Evolutionary conservation across 2,329 filamentous ascomycete species (phyloP), one percentile per base, ranked within the genome.

Genomic region (Coleophoma crateriformis): DNA sequence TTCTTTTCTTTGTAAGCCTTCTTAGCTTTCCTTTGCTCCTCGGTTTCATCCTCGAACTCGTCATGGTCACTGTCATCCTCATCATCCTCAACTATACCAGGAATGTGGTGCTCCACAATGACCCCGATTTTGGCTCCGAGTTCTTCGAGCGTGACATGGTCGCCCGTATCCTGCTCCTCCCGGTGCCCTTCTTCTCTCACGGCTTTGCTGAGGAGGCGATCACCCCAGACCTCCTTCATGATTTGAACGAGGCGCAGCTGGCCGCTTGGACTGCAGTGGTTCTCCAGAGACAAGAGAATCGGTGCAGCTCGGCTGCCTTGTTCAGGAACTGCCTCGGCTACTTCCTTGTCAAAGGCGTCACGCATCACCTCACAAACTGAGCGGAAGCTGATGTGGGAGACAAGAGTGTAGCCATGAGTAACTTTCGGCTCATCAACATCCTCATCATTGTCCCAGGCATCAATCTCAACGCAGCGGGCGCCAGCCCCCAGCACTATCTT

Each of bases 391-490:
- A 87, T 80, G 58, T 85, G 70, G 8, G 82, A 85, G 4, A 85
- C 82, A 2, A 87, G 69, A 0, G 84, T 87, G 63, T 81, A 87
- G 1, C 84, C 84, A 60, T 87, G 84, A 0, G 84, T 87, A 47
- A 87, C 83, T 61, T 85, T 87, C 4, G 83, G 84, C 62, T 87
- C 84, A 10, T 81, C 73, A 37, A 67, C 67, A 57, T 85, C 64
- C 8, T 81, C 76, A 35, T 76, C 71, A 44, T 84, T 74, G 58
- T 88, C 83, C 85, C 84, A 88, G 1, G 81, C 85, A 60, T 88
- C 84, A 48, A 88, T 88, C 66, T 88, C 85, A 35, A 88, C 83
- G 58, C 85, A 88, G 7, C 85, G 73, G 2, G 82, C 82, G 1
- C 84, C 85, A 0, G 81, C 78, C 32, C 67, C 70, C 14, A 88